A percentile compares a stretch with the other conserved stretches of the same genome.
phyloP scores from a whole-genome alignment of 2,329 filamentous ascomycete genomes.

The Endocalyx cinctus region DNA sequence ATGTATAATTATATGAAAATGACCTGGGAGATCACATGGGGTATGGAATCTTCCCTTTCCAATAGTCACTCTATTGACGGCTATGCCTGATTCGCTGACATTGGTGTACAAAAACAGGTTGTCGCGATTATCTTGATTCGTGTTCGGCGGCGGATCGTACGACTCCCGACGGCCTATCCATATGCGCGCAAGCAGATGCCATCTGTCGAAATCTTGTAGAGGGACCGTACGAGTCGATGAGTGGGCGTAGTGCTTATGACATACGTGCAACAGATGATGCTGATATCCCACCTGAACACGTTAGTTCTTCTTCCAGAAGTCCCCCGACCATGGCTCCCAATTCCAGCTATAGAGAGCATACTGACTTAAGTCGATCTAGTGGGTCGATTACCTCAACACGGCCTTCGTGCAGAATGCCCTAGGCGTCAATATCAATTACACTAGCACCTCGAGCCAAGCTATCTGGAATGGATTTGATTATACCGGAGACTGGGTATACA shows the following conservation, averaged over 20 bases:
- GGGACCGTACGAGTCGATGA: slow-evolving; percentile 46
- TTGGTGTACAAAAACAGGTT: too few relatives aligned
- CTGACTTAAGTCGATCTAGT: too few relatives aligned
- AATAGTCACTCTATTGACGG: too few relatives aligned
- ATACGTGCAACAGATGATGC: slow-evolving; percentile 54
- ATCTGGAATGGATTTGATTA: slow-evolving; percentile 43
- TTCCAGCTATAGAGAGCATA: too few relatives aligned
- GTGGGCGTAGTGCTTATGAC: slow-evolving; percentile 56
- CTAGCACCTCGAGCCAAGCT: slow-evolving; percentile 39
- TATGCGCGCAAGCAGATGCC: slow-evolving; percentile 50
- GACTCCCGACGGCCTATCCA: slow-evolving; percentile 31
- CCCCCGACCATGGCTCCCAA: too few relatives aligned
- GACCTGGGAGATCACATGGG: slow-evolving; percentile 30
- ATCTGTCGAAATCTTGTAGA: slow-evolving; percentile 56
- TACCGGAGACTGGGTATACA: slow-evolving; percentile 60
- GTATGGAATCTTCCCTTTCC: too few relatives aligned
- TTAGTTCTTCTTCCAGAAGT: too few relatives aligned
- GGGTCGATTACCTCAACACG: slow-evolving; percentile 61
- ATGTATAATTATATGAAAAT: slow-evolving; percentile 56
- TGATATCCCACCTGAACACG: slow-evolving; percentile 53
- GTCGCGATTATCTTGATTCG: too few relatives aligned
- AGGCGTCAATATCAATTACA: slow-evolving; percentile 49
- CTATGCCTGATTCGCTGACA: too few relatives aligned
- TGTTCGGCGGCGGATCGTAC: slow-evolving; percentile 44
- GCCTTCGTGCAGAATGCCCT: slow-evolving; percentile 48